phyloP scores from a whole-genome alignment of 176 grass and related monocot genomes.

The Triticum urartu region DNA sequence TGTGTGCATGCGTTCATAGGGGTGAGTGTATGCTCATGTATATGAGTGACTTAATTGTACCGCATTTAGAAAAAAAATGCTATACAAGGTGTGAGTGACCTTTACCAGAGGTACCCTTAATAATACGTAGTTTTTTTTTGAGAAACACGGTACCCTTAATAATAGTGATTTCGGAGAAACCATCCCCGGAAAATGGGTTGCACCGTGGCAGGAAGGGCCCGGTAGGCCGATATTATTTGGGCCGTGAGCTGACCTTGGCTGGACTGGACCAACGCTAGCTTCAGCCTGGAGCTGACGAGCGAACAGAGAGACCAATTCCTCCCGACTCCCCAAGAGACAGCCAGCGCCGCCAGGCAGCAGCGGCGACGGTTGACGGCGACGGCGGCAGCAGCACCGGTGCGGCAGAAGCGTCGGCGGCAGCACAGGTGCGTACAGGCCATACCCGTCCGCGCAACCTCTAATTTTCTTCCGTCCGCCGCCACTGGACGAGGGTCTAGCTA shows the following conservation, averaged over 20 bases:
- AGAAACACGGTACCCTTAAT: no score
- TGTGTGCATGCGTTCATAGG: no score
- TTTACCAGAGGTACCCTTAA: no score
- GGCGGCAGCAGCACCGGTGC: no score
- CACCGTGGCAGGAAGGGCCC: neutral
- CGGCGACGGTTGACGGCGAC: no score
- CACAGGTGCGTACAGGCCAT: neutral
- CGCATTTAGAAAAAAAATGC: no score
- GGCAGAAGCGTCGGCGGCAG: neutral
- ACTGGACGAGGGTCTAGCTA: neutral
- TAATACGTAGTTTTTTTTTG: no score
- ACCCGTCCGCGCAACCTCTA: neutral
- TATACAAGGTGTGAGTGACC: no score
- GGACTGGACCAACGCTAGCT: neutral
- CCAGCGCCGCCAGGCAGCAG: neutral
- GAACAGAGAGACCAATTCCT: neutral
- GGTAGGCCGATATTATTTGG: neutral
- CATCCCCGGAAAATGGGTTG: no score
- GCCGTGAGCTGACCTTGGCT: neutral
- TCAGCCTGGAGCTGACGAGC: neutral
- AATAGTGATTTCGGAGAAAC: no score
- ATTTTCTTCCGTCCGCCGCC: neutral
- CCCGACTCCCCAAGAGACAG: neutral
- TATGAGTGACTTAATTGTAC: no score
- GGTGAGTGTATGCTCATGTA: no score